Percentiles rank a stretch among this genome's conserved stretches.
phyloP scores from a whole-genome alignment of 306 rosid genomes.

The Styphnolobium japonicum region DNA sequence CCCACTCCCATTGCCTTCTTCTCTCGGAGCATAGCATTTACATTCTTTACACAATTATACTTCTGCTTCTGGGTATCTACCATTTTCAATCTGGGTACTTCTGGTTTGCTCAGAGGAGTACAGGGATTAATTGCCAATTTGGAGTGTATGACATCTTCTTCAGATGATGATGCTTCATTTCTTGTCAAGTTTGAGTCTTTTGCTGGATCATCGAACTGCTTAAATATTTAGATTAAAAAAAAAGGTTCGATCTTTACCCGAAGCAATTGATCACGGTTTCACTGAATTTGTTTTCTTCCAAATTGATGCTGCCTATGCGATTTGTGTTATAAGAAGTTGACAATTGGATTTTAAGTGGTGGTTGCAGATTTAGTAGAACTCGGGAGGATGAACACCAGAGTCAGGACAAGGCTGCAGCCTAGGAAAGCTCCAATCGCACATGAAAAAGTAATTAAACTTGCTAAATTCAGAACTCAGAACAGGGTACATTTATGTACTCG shows the following conservation, averaged over 20 bases:
- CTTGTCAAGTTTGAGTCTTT: constrained; percentile 2
- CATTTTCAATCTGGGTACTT: not conserved
- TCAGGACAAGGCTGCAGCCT: constrained; percentile 40
- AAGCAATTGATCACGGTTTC: not conserved
- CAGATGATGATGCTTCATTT: not conserved
- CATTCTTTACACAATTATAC: not conserved
- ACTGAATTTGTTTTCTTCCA: constrained; percentile 15
- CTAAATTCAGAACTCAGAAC: constrained; percentile 9
- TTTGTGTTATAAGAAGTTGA: not conserved
- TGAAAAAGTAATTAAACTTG: constrained; percentile 51
- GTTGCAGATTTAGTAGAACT: constrained; percentile 39
- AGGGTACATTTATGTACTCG: constrained; percentile 4
- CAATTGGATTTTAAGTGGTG: constrained; percentile 18
- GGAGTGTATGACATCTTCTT: not conserved
- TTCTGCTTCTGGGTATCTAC: not conserved
- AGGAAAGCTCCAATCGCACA: constrained; percentile 49
- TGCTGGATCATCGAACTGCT: constrained; percentile 24
- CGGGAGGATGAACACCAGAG: constrained; percentile 52
- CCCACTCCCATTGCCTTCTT: not conserved
- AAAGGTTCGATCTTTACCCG: constrained; percentile 30
- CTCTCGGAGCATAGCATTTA: not conserved
- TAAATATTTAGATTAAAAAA: not conserved
- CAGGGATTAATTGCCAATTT: not conserved
- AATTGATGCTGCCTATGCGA: not conserved
- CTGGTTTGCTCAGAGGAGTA: not conserved